A percentile compares a stretch with the other conserved stretches of the same genome.
These are phyloP conservation scores for Pelargonium myrrhifolium DNA, from an alignment of 441 rosid genomes.

Conservation along the genomic window DNA sequence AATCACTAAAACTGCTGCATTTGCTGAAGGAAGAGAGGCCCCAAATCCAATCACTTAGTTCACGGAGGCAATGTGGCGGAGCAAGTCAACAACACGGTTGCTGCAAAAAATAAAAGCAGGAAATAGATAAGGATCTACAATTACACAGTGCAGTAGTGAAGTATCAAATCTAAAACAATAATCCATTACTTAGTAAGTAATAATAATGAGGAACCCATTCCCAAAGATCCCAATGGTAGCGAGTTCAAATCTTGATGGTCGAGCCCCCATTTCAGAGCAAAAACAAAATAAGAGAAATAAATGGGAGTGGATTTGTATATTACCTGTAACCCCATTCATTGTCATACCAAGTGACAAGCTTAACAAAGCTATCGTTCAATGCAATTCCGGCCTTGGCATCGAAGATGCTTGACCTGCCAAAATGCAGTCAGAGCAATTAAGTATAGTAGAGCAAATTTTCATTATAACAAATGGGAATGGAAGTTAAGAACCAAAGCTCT, in stretches of 20 bases:
- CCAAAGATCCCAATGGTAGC: too few species aligned
- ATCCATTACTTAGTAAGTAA: not conserved
- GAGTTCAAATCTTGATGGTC: too few species aligned
- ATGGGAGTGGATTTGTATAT: not conserved
- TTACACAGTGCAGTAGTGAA: too few species aligned
- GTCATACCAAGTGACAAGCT: slow-evolving; percentile 61
- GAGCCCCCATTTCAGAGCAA: too few species aligned
- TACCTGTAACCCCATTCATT: slow-evolving; percentile 68
- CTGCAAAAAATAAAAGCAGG: not conserved
- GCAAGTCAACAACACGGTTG: slow-evolving; percentile 13
- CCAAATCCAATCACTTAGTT: too few species aligned
- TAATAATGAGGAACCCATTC: too few species aligned
- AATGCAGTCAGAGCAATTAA: not conserved
- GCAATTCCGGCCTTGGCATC: slow-evolving; percentile 76
- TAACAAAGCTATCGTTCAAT: slow-evolving; percentile 39
- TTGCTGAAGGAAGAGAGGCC: not conserved
- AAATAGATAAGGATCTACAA: too few species aligned
- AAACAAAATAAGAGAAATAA: too few species aligned
- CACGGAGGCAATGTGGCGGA: slow-evolving; percentile 12
- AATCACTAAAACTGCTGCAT: not conserved
- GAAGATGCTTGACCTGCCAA: slow-evolving; percentile 52
- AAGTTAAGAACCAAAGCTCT: too few species aligned
- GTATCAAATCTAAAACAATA: not conserved
- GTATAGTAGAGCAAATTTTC: too few species aligned
- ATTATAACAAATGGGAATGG: not conserved